phyloP scores from a whole-genome alignment of 2,329 filamentous ascomycete species.

The Monosporascus sp. region DNA sequence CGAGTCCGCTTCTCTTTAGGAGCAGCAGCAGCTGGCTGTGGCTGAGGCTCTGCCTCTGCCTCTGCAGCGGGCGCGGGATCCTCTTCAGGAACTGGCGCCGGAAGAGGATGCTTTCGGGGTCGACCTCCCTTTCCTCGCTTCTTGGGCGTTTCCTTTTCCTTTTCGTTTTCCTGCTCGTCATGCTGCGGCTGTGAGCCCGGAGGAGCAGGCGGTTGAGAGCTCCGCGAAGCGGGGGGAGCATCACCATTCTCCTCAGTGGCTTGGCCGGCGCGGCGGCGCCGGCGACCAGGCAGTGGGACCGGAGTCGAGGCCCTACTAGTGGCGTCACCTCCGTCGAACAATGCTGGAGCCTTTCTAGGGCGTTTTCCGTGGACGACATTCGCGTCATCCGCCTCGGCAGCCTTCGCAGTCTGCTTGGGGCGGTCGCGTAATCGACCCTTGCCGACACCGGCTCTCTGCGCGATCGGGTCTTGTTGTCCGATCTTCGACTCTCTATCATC shows the following conservation, averaged over 20 bases:
- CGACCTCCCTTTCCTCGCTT: constrained; percentile 27
- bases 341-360: constrained; percentile 45
- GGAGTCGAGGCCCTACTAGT: constrained; percentile 50
- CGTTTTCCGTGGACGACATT: constrained; percentile 48
- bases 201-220: constrained; percentile 1
- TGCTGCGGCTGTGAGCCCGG: constrained; percentile 9
- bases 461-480: constrained; percentile 54
- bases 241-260: constrained; percentile 19
- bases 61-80: constrained; percentile 7
- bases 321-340: constrained; percentile 47
- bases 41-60: constrained; percentile 3
- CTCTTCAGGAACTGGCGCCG: constrained; percentile 15
- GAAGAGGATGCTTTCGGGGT: constrained; percentile 23
- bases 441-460: constrained; percentile 50
- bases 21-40: constrained; percentile 3
- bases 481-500: constrained; percentile 54
- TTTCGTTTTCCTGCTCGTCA: constrained; percentile 5
- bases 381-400: constrained; percentile 47
- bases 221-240: neutral
- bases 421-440: constrained; percentile 53
- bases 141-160: constrained; percentile 14
- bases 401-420: constrained; percentile 53
- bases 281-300: constrained; percentile 23
- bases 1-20: constrained; percentile 4
- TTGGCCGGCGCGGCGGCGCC: constrained; percentile 19